Percentiles rank a stretch among this genome's conserved stretches.
Evolutionary conservation across 73 alveolate genomes (phyloP).

Genomic region (Tetrahymena malaccensis): DNA sequence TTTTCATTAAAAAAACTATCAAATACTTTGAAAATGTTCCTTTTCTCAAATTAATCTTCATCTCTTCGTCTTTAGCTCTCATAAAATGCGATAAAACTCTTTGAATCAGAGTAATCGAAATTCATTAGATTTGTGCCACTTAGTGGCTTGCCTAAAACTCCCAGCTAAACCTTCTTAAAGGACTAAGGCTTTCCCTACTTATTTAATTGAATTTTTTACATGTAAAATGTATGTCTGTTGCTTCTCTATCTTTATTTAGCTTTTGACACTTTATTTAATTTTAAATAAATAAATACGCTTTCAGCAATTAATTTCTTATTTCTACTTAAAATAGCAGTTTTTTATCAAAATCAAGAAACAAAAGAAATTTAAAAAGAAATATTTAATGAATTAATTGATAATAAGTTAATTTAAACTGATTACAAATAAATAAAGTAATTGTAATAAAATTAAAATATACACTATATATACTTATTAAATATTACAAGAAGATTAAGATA

Average conservation of each 20-base stretch:
- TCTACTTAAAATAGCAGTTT: not conserved
- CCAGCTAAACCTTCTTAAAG: not conserved
- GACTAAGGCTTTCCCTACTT: not conserved
- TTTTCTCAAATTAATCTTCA: not conserved
- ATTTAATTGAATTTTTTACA: not conserved
- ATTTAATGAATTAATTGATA: no score
- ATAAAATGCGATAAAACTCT: not conserved
- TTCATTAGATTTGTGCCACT: not conserved
- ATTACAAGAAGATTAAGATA: not conserved
- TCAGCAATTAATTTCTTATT: not conserved
- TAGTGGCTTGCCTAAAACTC: not conserved
- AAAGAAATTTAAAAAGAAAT: no score
- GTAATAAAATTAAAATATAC: no score
- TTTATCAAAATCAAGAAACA: no score
- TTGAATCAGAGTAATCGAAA: not conserved
- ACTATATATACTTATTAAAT: no score
- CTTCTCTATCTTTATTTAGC: not conserved
- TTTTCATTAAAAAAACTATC: not conserved
- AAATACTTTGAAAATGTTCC: not conserved
- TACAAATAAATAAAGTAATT: not conserved
- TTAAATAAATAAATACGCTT: not conserved
- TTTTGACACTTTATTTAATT: not conserved
- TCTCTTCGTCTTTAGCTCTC: not conserved
- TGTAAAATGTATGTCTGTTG: not conserved
- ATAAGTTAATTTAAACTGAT: no score